These are phyloP conservation scores for Neurospora discreta DNA, from an alignment of 495 filamentous ascomycete genomes.

Conservation along the genomic window DNA sequence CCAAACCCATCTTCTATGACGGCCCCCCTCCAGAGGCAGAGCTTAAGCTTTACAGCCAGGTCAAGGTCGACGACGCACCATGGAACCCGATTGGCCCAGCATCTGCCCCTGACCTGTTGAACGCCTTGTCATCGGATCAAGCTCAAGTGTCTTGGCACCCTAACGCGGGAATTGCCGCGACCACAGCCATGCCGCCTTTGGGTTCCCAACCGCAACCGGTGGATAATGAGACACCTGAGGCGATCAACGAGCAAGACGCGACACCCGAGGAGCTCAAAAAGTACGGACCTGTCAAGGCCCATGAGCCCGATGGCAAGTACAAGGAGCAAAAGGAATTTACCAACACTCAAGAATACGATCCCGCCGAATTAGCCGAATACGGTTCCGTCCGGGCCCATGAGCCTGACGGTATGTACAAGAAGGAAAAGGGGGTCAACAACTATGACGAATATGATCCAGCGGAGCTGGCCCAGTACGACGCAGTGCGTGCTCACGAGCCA, in stretches of 20 bases:
- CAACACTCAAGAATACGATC: background rate
- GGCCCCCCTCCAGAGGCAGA: slow-evolving; percentile 25
- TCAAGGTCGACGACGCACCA: slow-evolving; percentile 19
- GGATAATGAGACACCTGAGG: background rate
- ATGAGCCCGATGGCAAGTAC: slow-evolving; percentile 11
- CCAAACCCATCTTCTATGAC: slow-evolving; percentile 20
- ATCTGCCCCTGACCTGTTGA: background rate
- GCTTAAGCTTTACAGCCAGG: slow-evolving; percentile 25
- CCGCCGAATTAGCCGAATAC: slow-evolving; percentile 19
- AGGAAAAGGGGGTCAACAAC: slow-evolving; percentile 6
- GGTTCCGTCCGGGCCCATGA: slow-evolving; percentile 25
- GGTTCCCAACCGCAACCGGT: background rate
- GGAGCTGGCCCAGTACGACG: background rate
- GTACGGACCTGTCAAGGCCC: slow-evolving; percentile 4
- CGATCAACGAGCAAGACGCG: background rate
- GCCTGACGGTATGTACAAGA: slow-evolving; percentile 20
- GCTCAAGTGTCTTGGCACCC: slow-evolving; percentile 16
- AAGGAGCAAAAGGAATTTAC: background rate
- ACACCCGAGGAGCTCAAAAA: slow-evolving; percentile 1
- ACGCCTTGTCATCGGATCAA: slow-evolving; percentile 7
- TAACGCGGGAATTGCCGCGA: slow-evolving; percentile 5
- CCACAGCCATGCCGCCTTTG: background rate
- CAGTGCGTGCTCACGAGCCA: slow-evolving; percentile 6
- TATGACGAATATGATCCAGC: background rate
- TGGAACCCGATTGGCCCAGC: slow-evolving; percentile 1